Conservation (phyloP, 2,329 filamentous ascomycete species). For the Fragosphaeria purpurea region DNA sequence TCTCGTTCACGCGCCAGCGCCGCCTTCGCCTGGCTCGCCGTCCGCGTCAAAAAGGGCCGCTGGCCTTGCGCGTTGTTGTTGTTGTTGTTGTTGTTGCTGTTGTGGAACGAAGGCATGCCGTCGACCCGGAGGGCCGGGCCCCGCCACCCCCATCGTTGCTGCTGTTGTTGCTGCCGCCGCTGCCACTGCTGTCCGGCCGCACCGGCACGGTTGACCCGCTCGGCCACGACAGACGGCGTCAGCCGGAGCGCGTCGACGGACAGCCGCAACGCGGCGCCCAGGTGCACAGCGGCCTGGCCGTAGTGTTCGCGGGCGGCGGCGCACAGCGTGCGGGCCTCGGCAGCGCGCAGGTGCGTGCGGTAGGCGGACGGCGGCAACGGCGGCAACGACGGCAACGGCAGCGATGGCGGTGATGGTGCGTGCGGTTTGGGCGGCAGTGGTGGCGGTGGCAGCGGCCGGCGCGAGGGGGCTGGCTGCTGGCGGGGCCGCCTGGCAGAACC, state of each 20-base stretch:
- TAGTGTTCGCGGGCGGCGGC: conserved; percentile 30
- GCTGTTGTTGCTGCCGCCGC: neutral
- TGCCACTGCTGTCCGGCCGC: neutral
- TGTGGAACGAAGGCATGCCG: too few relatives aligned
- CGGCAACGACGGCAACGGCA: neutral
- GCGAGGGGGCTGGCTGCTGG: too few relatives aligned
- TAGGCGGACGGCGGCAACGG: conserved; percentile 18
- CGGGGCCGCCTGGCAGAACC: too few relatives aligned
- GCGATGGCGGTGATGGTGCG: neutral
- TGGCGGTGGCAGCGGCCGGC: too few relatives aligned
- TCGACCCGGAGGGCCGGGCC: too few relatives aligned
- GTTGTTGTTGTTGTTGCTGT: too few relatives aligned
- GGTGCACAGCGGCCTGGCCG: conserved; percentile 24
- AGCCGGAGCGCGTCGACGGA: conserved; percentile 22
- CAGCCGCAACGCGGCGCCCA: conserved; percentile 24
- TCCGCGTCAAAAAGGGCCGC: too few relatives aligned
- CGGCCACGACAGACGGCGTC: conserved; percentile 19
- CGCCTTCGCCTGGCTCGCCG: too few relatives aligned
- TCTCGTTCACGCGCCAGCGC: too few relatives aligned
- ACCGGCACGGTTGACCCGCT: neutral
- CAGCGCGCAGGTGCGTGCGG: conserved; percentile 29
- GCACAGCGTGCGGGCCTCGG: conserved; percentile 27
- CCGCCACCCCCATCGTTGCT: too few relatives aligned
- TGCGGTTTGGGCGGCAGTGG: too few relatives aligned
- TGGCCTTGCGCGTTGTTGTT: too few relatives aligned